A percentile compares a stretch with the other conserved stretches of the same genome.
phyloP scores from a whole-genome alignment of 371 early-diverging fungal species.

The Circinella umbellata region DNA sequence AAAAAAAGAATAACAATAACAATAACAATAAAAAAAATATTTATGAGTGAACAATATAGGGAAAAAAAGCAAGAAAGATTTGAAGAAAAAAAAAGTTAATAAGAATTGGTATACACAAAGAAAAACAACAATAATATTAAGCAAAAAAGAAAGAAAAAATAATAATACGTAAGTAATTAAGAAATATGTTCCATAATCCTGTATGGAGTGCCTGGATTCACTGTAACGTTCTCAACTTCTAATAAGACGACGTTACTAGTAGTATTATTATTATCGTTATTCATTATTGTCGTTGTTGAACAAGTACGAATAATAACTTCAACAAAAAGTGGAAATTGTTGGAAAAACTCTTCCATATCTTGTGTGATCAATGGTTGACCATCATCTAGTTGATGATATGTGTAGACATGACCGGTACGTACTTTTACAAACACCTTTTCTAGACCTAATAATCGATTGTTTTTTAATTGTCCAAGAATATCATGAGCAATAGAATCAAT shows the following conservation, averaged over 20 bases:
- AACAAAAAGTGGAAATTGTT: constrained; percentile 42
- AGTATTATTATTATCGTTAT: constrained; percentile 1
- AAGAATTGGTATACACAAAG: constrained; percentile 2
- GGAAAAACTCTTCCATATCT: constrained; percentile 44
- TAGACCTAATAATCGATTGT: constrained; percentile 16
- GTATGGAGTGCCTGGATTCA: constrained; percentile 30
- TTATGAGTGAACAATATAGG: constrained; percentile 1
- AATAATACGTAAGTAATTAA: background rate
- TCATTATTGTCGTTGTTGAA: background rate
- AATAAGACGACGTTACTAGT: constrained; percentile 12
- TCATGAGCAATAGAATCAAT: constrained; percentile 37
- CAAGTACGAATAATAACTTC: constrained; percentile 27
- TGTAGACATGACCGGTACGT: constrained; percentile 37
- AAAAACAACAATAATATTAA: background rate
- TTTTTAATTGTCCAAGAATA: constrained; percentile 30
- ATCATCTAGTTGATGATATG: constrained; percentile 34
- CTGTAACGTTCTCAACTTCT: constrained; percentile 27
- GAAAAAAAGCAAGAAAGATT: background rate
- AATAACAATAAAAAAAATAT: constrained; percentile 1
- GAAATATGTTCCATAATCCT: constrained; percentile 19
- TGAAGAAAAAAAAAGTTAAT: background rate
- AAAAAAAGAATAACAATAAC: background rate
- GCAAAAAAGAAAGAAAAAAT: background rate
- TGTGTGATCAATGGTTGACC: constrained; percentile 35
- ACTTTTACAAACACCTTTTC: constrained; percentile 32